Conservation (phyloP, 1,139 yeast genomes). For the Debaryomycetaceae sp. region DNA sequence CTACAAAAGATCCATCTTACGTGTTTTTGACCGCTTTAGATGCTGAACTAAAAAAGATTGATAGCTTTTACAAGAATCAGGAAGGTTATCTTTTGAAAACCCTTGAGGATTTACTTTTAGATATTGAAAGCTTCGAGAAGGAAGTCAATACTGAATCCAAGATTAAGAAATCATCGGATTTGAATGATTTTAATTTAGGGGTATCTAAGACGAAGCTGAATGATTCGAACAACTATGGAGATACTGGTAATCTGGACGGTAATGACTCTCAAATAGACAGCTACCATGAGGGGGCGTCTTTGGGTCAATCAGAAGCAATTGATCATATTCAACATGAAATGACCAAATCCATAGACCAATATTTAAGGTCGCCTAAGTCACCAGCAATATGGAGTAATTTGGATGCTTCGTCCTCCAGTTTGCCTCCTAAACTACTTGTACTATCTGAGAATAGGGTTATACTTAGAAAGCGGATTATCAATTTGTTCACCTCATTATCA, state of each 20-base stretch:
- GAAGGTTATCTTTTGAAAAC: constrained; percentile 47
- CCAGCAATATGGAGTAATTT: constrained; percentile 34
- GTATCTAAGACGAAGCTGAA: constrained; percentile 25
- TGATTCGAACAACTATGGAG: constrained; percentile 23
- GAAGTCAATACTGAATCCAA: constrained; percentile 16
- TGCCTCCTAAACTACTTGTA: constrained; percentile 41
- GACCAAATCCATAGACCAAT: constrained; percentile 34
- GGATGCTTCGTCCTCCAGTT: constrained; percentile 16
- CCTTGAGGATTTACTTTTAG: constrained; percentile 50
- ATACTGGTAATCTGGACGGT: constrained; percentile 18
- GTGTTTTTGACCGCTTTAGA: constrained; percentile 54
- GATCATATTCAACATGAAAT: constrained; percentile 13
- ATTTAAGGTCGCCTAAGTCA: constrained; percentile 37
- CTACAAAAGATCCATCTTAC: constrained; percentile 18
- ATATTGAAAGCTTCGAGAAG: constrained; percentile 45
- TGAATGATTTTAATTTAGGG: constrained; percentile 4
- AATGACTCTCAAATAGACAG: constrained; percentile 10
- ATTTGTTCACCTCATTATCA: constrained; percentile 55
- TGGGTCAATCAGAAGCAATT: constrained; percentile 1
- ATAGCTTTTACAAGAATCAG: constrained; percentile 52
- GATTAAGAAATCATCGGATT: constrained; percentile 3
- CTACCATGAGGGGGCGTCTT: constrained; percentile 4
- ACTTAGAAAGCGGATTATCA: constrained; percentile 53
- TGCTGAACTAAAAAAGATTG: constrained; percentile 57
- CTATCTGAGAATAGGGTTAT: constrained; percentile 47